Conservation (phyloP, 805 yeast genomes). For the Wickerhamiella dianesei region DNA sequence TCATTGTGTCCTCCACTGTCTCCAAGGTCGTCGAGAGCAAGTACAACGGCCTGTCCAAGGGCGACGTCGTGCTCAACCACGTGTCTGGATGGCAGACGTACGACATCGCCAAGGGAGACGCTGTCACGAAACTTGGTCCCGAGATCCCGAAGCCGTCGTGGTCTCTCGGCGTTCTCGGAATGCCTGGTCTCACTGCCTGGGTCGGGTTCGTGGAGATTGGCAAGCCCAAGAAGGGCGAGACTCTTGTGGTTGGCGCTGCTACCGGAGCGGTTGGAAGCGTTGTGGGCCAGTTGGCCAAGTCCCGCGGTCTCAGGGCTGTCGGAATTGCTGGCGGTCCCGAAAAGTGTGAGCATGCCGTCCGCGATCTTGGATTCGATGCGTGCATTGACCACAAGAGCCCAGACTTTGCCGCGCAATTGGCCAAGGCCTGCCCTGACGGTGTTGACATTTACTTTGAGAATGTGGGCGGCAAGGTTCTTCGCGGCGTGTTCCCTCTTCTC, state of each 20-base stretch:
- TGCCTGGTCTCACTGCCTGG: conserved; percentile 51
- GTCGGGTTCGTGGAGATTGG: conserved; percentile 40
- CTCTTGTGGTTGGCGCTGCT: conserved; percentile 48
- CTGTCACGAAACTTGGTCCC: conserved; percentile 7
- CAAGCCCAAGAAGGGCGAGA: conserved; percentile 33
- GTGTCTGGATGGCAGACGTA: conserved; percentile 36
- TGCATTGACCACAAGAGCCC: conserved; percentile 39
- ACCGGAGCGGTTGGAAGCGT: conserved; percentile 62
- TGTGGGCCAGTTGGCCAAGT: conserved; percentile 48
- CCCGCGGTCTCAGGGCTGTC: conserved; percentile 39
- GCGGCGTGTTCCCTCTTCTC: conserved; percentile 29
- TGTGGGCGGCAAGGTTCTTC: conserved; percentile 50
- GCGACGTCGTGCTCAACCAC: conserved; percentile 31
- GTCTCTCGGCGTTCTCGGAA: conserved; percentile 39
- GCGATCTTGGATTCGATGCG: conserved; percentile 11
- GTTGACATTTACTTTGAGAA: conserved; percentile 46
- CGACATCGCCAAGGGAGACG: conserved; percentile 22
- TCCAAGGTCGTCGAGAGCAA: conserved; percentile 39
- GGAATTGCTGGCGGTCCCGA: conserved; percentile 41
- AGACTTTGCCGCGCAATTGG: conserved; percentile 26
- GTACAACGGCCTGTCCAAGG: conserved; percentile 29
- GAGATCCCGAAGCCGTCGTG: conserved; percentile 7
- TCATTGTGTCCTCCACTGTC: conserved; percentile 30
- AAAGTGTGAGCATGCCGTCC: conserved; percentile 40
- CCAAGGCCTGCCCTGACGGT: conserved; percentile 33